phyloP scores from a whole-genome alignment of 768 basidiomycete genomes.

The Strobilomyces dryophilus region DNA sequence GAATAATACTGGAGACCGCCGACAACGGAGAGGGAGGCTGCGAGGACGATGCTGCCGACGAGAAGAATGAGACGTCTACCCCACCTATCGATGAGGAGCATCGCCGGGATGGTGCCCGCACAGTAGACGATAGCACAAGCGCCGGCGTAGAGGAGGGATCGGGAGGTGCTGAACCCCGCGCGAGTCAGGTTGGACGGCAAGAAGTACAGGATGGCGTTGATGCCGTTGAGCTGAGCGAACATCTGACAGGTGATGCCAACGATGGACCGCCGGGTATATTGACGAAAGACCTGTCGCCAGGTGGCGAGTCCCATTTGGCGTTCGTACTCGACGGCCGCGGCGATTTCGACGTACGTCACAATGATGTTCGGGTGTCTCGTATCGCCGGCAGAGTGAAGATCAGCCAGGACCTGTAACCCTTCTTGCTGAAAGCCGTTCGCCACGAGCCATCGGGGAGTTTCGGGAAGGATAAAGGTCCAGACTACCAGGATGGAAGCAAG shows the following conservation, averaged over 20 bases:
- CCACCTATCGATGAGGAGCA: constrained; percentile 50
- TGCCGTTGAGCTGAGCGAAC: constrained; percentile 53
- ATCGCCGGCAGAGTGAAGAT: constrained; percentile 52
- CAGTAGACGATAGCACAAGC: constrained; percentile 47
- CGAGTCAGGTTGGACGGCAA: constrained; percentile 50
- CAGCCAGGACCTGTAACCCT: constrained; percentile 50
- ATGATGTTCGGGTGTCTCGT: constrained; percentile 38
- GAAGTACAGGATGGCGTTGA: constrained; percentile 56
- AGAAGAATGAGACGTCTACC: constrained; percentile 51
- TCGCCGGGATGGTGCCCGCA: constrained; percentile 47
- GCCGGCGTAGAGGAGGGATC: constrained; percentile 43
- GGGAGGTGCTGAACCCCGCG: constrained; percentile 43
- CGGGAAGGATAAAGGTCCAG: constrained; percentile 47
- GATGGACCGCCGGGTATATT: constrained; percentile 45
- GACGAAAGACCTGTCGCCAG: constrained; percentile 48
- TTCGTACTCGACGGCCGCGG: constrained; percentile 37
- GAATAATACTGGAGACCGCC: constrained; percentile 48
- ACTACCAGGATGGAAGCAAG: constrained; percentile 44
- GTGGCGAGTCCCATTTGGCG: constrained; percentile 37
- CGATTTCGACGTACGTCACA: constrained; percentile 43
- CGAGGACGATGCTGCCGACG: constrained; percentile 41
- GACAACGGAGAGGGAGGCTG: constrained; percentile 43
- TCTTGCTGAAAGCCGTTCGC: constrained; percentile 49
- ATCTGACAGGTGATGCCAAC: constrained; percentile 54
- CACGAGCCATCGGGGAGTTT: constrained; percentile 53